phyloP scores from a whole-genome alignment of 225 moss, liverwort and hornwort species.

The Takakia lepidozioides region DNA sequence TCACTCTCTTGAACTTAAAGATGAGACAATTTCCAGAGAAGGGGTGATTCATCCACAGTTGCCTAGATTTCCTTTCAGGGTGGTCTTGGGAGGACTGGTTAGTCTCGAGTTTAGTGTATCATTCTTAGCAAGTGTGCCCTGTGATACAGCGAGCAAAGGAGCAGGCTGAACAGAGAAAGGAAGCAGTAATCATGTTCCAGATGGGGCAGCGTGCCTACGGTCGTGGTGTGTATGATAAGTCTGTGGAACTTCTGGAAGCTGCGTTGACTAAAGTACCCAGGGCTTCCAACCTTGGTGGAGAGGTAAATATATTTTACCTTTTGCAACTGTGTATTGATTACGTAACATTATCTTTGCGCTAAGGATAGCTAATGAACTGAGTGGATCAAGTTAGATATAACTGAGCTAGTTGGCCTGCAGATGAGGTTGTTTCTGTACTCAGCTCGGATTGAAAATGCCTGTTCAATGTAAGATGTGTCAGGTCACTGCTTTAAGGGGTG shows the following conservation, averaged over 20 bases:
- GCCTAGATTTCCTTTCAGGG: too few species aligned
- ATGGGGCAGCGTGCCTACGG: slow-evolving; percentile 92
- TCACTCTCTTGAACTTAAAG: not conserved
- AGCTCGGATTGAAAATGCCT: too few species aligned
- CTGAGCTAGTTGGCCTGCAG: too few species aligned
- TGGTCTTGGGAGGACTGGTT: too few species aligned
- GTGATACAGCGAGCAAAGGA: slow-evolving; percentile 64
- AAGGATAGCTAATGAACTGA: too few species aligned
- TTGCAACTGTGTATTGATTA: too few species aligned
- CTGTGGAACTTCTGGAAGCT: slow-evolving; percentile 85
- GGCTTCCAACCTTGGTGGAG: slow-evolving; percentile 79
- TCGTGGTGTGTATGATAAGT: slow-evolving; percentile 87
- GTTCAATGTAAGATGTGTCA: too few species aligned
- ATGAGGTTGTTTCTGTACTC: too few species aligned
- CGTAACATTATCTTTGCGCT: too few species aligned
- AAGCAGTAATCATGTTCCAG: slow-evolving; percentile 72
- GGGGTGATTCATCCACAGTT: too few species aligned
- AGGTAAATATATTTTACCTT: slow-evolving; percentile 30
- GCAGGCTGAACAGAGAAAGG: slow-evolving; percentile 85
- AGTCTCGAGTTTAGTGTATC: not conserved
- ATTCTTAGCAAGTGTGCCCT: not conserved
- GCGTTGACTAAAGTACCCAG: slow-evolving; percentile 64
- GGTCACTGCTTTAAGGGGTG: too few species aligned
- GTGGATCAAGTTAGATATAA: too few species aligned
- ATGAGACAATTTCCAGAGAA: not conserved